Evolutionary conservation across 78 protist species (phyloP), one percentile per base, ranked within the genome.

Genomic region (Chrysochromulina parva): DNA sequence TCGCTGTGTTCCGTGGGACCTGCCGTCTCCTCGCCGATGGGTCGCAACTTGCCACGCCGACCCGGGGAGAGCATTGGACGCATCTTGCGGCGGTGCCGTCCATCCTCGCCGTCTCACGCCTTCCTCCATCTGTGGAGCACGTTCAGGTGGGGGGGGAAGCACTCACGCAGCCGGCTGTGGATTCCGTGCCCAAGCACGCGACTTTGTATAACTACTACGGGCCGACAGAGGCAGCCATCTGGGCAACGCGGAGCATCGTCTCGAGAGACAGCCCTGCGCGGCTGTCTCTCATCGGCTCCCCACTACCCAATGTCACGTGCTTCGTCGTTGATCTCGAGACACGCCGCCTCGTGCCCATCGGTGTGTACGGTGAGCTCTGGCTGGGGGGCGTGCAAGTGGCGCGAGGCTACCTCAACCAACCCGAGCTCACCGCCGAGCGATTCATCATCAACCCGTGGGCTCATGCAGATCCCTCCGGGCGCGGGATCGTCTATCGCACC

Each of bases 371-470:
- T 38, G 73, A 66, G 73, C 7, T 66, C 7, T 66, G 73, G 24
- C 9, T 66, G 47, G 73, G 73, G 47, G 73, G 73, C 73, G 73
- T 66, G 73, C 84, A 74, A 28, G 84, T 74, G 19, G 84, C 84
- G 48, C 24, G 24, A 58, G 90, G 90, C n/a, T 88, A 88, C 62
- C 80, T 57, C 48, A 2, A 10, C 55, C 86, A 50, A 16, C 90
- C 53, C 22, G 90, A 60, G 22, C 90, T 88, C 69, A 88, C 87
- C 50, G 59, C 85, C 24, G 60, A 22, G 50, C 10, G 4, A 16
- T 88, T 69, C 50, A 13, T 88, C 19, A 53, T 22, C 55, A 74
- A 74, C 84, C 84, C 84, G 19, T 28, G 24, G 17, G 84, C 47
- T 28, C 78, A 9, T 10, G 60, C 60, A 5, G 69, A 6, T 6